phyloP scores from a whole-genome alignment of 164 flowering plant genomes.

The Taxillus chinensis region DNA sequence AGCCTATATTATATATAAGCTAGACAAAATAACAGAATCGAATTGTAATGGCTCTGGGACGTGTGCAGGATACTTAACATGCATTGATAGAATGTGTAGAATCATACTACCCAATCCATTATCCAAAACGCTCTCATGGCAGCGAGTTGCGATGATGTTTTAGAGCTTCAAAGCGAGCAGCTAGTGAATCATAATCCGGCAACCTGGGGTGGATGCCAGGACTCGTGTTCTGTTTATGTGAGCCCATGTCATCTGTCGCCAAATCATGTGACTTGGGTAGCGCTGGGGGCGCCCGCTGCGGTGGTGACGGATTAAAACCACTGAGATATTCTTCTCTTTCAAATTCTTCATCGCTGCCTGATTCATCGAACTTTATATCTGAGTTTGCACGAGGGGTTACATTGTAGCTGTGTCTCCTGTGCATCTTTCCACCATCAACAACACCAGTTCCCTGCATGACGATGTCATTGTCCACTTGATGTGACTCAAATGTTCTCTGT shows the following conservation, averaged over 20 bases:
- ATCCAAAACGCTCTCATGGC: slow-evolving; percentile 1
- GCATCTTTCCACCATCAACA: slow-evolving; percentile 15
- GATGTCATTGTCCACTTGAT: slow-evolving; percentile 11
- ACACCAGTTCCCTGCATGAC: slow-evolving; percentile 1
- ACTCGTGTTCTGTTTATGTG: slow-evolving; percentile 15
- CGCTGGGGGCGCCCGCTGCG: slow-evolving; percentile 42
- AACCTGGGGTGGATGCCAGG: slow-evolving; percentile 71
- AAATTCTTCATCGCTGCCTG: slow-evolving; percentile 71
- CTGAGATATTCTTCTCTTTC: slow-evolving; percentile 36
- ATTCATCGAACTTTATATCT: slow-evolving; percentile 69
- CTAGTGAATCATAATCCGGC: slow-evolving; percentile 76
- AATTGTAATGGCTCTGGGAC: too few relatives aligned
- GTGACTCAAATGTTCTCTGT: slow-evolving; percentile 16
- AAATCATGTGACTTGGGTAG: slow-evolving; percentile 15
- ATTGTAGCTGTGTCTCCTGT: slow-evolving; percentile 62
- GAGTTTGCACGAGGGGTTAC: slow-evolving; percentile 26
- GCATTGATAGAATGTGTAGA: too few relatives aligned
- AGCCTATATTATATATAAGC: too few relatives aligned
- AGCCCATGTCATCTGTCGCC: not conserved
- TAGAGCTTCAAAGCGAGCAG: slow-evolving; percentile 91
- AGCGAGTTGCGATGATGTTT: slow-evolving; percentile 38
- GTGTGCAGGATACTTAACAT: too few relatives aligned
- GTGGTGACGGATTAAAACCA: slow-evolving; percentile 22
- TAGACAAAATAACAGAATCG: too few relatives aligned
- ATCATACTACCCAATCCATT: too few relatives aligned